These are phyloP conservation scores for Asterophora lycoperdoides DNA, from an alignment of 768 basidiomycete species.

Conservation along the genomic window DNA sequence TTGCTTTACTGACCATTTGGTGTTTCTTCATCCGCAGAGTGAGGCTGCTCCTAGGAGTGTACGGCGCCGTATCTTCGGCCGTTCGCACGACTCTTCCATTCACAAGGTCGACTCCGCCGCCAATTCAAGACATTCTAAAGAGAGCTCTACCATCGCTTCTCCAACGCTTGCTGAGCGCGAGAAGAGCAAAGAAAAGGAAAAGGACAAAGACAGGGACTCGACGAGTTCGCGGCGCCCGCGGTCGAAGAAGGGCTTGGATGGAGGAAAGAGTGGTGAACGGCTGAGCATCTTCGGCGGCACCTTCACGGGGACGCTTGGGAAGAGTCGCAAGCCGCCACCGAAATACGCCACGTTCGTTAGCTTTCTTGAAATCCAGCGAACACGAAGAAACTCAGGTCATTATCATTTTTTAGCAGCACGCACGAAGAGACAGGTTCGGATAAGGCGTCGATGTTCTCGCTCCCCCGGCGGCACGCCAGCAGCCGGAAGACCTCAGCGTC, in stretches of 20 bases:
- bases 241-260: conserved; percentile 49
- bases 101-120: conserved; percentile 21
- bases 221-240: conserved; percentile 36
- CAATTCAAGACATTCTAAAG: conserved; percentile 21
- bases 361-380: conserved; percentile 9
- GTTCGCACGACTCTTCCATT: conserved; percentile 43
- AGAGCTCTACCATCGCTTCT: conserved; percentile 16
- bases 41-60: conserved; percentile 42
- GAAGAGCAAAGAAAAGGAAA: conserved; percentile 27
- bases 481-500: conserved; percentile 41
- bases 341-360: conserved; percentile 56
- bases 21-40: conserved; percentile 35
- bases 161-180: conserved; percentile 20
- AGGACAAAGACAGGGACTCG: conserved; percentile 30
- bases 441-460: conserved; percentile 44
- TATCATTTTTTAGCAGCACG: conserved; percentile 24
- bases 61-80: conserved; percentile 60
- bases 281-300: conserved; percentile 78
- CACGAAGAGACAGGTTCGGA: conserved; percentile 34
- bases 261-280: conserved; percentile 47
- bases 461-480: conserved; percentile 43
- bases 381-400: neutral
- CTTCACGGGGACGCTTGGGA: conserved; percentile 57
- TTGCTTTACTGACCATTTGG: neutral
- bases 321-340: conserved; percentile 78